Evolutionary conservation across 306 rosid genomes (phyloP).

Genomic region (Fagus sylvatica): DNA sequence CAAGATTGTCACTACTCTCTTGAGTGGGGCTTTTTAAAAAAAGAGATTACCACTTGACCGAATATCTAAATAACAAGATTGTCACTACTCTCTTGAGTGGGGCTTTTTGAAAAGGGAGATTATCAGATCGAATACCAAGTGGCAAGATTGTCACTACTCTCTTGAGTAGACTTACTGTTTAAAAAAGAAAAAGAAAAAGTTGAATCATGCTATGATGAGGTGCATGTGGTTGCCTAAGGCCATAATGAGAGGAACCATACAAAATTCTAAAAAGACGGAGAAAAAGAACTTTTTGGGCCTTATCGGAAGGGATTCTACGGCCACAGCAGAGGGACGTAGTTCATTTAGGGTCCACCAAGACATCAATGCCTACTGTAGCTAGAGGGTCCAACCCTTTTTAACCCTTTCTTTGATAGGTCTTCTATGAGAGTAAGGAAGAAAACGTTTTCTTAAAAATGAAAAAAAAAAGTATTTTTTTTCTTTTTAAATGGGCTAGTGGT

Average conservation of each 20-base stretch:
- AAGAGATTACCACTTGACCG: no score
- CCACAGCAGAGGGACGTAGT: slow-evolving; percentile 12
- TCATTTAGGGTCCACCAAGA: slow-evolving; percentile 28
- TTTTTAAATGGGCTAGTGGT: no score
- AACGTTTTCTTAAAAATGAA: background rate
- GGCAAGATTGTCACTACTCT: no score
- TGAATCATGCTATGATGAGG: background rate
- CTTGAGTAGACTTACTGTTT: no score
- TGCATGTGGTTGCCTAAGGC: background rate
- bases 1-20: no score
- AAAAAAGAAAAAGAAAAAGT: background rate
- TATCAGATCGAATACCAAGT: no score
- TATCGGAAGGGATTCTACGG: background rate
- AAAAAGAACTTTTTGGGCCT: background rate
- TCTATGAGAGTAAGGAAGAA: background rate
- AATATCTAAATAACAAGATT: no score
- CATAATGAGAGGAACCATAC: background rate
- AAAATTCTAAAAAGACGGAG: background rate
- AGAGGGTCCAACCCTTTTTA: background rate
- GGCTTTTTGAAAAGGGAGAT: no score
- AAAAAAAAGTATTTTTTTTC: background rate
- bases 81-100: no score
- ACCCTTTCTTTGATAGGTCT: background rate
- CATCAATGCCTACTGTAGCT: background rate
- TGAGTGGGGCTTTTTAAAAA: no score